Percentiles rank a stretch among this genome's conserved stretches.
Evolutionary conservation across 495 filamentous ascomycete species (phyloP).

Genomic region (Pyronema domesticum): DNA sequence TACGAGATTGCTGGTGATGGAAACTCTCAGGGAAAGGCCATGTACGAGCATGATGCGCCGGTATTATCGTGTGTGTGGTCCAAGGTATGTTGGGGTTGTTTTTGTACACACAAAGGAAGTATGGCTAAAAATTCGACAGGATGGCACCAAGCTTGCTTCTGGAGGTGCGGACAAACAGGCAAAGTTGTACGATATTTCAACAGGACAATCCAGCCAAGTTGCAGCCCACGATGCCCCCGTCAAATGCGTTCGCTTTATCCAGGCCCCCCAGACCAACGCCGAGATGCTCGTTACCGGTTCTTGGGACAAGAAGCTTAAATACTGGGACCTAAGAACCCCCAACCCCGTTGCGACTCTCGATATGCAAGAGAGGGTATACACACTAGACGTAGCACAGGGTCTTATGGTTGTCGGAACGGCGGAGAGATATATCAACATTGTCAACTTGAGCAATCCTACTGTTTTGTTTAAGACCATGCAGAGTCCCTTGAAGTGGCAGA

Average conservation of each 20-base stretch:
- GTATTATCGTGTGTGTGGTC: constrained; percentile 69
- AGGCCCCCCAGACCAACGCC: constrained; percentile 33
- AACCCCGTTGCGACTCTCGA: constrained; percentile 42
- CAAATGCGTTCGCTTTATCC: constrained; percentile 59
- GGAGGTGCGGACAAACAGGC: constrained; percentile 72
- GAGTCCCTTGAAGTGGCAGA: constrained; percentile 78
- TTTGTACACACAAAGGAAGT: constrained; percentile 2
- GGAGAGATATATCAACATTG: constrained; percentile 72
- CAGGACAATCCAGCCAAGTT: constrained; percentile 41
- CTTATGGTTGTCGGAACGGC: constrained; percentile 70
- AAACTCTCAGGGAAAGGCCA: constrained; percentile 55
- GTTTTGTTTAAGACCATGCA: constrained; percentile 69
- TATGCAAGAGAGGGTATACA: constrained; percentile 68
- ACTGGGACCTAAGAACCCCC: constrained; percentile 69
- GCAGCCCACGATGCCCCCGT: constrained; percentile 69
- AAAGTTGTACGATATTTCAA: constrained; percentile 55
- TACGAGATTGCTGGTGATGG: constrained; percentile 65
- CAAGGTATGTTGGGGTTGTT: constrained; percentile 39
- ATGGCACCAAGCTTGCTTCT: constrained; percentile 54
- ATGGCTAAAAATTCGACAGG: constrained; percentile 25
- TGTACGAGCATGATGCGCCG: constrained; percentile 59
- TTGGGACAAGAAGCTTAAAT: constrained; percentile 92
- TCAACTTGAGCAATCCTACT: constrained; percentile 60
- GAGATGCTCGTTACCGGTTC: constrained; percentile 72
- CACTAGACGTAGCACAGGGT: constrained; percentile 63